phyloP scores from a whole-genome alignment of 75 land plant genomes.

The Isoetes taiwanensis region DNA sequence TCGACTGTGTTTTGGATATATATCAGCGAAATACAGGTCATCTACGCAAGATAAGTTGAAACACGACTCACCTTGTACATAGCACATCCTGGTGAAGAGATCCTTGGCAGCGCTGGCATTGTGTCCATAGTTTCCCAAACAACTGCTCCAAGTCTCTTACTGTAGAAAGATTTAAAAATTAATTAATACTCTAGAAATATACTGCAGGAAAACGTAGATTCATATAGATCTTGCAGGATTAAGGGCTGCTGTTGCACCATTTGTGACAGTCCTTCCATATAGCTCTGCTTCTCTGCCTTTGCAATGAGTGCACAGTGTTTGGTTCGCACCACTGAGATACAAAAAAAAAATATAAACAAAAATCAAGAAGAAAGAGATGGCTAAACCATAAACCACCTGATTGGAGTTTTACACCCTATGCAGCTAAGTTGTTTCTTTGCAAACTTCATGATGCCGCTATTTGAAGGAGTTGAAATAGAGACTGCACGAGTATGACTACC shows the following conservation, averaged over 20 bases:
- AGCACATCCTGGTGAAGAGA: constrained; percentile 98
- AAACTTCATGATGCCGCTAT: constrained; percentile 96
- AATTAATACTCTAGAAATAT: not conserved
- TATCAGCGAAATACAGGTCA: too few relatives aligned
- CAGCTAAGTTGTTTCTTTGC: constrained; percentile 87
- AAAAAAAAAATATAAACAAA: not conserved
- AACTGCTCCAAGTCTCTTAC: constrained; percentile 78
- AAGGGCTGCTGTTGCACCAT: constrained; percentile 37
- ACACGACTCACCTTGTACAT: constrained; percentile 64
- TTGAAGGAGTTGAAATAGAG: constrained; percentile 84
- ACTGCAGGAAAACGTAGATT: not conserved
- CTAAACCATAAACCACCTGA: constrained; percentile 34
- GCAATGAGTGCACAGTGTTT: constrained; percentile 79
- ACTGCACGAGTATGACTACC: constrained; percentile 89
- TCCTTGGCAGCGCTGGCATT: constrained; percentile 99
- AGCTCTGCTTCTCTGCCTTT: constrained; percentile 95
- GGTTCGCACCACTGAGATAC: constrained; percentile 42
- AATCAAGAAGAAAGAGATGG: not conserved
- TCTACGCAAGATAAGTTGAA: too few relatives aligned
- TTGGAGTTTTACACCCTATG: constrained; percentile 83
- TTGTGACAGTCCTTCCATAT: constrained; percentile 72
- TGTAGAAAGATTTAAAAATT: constrained; percentile 12
- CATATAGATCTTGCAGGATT: not conserved
- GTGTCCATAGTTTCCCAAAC: constrained; percentile 95
- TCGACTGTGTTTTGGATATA: too few relatives aligned